Base-by-base conservation (phyloP, 2,329 filamentous ascomycete species). In the Sporothrix euskadiensis region DNA sequence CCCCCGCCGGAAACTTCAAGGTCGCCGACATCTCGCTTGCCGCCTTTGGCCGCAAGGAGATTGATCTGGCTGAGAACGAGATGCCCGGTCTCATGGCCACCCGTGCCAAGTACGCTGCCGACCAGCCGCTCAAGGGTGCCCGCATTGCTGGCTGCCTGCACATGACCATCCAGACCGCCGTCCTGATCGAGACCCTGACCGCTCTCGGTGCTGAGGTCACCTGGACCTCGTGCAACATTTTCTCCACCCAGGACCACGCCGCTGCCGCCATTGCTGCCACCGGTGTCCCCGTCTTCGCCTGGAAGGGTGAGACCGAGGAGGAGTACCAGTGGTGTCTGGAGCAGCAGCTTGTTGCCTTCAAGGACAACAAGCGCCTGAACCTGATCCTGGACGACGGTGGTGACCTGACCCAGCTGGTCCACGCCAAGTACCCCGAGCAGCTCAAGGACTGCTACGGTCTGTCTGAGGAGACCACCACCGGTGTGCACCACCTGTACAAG, bases 321-420 rank as follows among this genome's bases (percentile, higher is more conserved):
- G 96, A 98, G 88, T 99, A 98, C 90, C 90, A 97, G 85, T 98
- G 96, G 96, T 99, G 96, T 86, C 88, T 98, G 81, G 95, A 98
- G 89, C 96, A 99, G 90, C 96, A 98, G 88, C 92, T 99, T 81
- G 84, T 88, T 77, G 92, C 96, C 83, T 99, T 99, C 92, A 97
- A 97, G 88, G 94, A 97, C 81, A 92, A 90, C 89, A 91, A 97
- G 90, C 91, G 91, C 85, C 92, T 99, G 80, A 99, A 99, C 92
- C 88, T 99, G 82, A 98, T 99, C 86, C 94, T 99, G 81, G 95
- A 99, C 82, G 95, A 99, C 82, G 95, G 95, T 85, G 96, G 95
- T 89, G 95, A 98, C 84, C 89, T 99, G 80, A 99, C 95, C 82
- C 89, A 93, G 79, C 92, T 99, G 78, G 93, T 99, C 82, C 95